Evolutionary conservation across 1,284 basidiomycete genomes (phyloP).

Genomic region (Omphalotus olearius): DNA sequence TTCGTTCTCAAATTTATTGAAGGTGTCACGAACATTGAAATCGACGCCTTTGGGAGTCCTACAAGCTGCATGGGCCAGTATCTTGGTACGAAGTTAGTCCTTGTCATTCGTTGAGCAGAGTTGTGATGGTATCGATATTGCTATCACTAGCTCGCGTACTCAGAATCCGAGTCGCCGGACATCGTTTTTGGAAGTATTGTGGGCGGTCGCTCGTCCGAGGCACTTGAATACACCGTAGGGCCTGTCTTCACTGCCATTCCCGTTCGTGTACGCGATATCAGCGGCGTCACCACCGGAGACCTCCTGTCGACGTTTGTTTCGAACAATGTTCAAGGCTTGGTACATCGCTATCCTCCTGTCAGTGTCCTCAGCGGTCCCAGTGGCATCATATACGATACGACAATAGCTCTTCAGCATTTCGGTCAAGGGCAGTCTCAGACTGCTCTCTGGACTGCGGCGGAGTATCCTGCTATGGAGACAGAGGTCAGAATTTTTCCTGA

Average conservation of each 20-base stretch:
- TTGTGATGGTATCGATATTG: not conserved
- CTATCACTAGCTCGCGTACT: constrained; percentile 3
- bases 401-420: constrained; percentile 12
- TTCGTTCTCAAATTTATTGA: not conserved
- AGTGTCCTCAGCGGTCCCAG: constrained; percentile 11
- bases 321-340: constrained; percentile 5
- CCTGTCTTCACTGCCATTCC: constrained; percentile 12
- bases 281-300: not conserved
- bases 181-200: constrained; percentile 12
- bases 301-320: constrained; percentile 3
- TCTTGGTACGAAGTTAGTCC: not conserved
- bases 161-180: constrained; percentile 11
- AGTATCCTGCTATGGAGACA: constrained; percentile 13
- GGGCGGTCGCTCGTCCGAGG: constrained; percentile 8
- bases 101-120: not conserved
- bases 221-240: constrained; percentile 10
- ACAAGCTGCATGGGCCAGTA: constrained; percentile 10
- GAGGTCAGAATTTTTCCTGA: not conserved
- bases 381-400: constrained; percentile 13
- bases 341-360: constrained; percentile 11
- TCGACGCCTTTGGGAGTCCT: constrained; percentile 9
- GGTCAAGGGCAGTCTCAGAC: constrained; percentile 9
- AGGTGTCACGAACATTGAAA: constrained; percentile 1
- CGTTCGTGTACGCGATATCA: constrained; percentile 3
- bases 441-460: constrained; percentile 9